Evolutionary conservation across 2,329 filamentous ascomycete genomes (phyloP), one percentile per base, ranked within the genome.

Genomic region (Colletotrichum sp.): DNA sequence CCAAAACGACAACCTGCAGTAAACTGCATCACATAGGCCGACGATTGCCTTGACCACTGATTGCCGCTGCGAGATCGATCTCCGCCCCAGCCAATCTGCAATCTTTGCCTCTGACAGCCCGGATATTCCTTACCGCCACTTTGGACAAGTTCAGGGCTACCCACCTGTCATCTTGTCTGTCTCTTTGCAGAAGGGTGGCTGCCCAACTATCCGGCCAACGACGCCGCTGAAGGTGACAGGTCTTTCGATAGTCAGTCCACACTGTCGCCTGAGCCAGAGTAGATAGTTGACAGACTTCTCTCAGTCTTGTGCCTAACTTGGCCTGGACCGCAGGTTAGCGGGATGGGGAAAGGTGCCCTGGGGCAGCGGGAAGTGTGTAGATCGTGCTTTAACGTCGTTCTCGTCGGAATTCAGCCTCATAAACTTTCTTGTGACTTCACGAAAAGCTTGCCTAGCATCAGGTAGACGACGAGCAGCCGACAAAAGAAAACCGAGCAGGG

Each of bases 51-150:
- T 64, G 34, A 52, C 24, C n/a, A 26, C 18, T 66, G 55, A 18
- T 48, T 48, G 34, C 57, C 32, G 70, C 70, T 75, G 73, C 73
- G 55, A 75, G 70, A 75, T 75, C 64, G 73, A 73, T 73, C 64
- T 73, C 59, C 28, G 70, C 57, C 48, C 73, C 70, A 36, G 71
- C 59, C 69, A 73, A 34, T 59, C 43, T 69, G 70, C 63, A 69
- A 60, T 57, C 57, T 57, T 55, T 57, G 26, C 65, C n/a, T 65
- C 24, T 68, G 64, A 57, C 73, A 73, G 32, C 32, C 69, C 57
- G 70, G 43, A 65, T 32, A 28, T 69, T 73, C 55, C 64, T 75
- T 75, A 75, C 73, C 73, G 70, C 73, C 64, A 75, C 59, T 75
- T 73, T 34, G 64, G 48, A 65, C 39, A 32, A 72, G 68, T 72